Base-by-base conservation (phyloP, 768 basidiomycete species). In the Phaffia tasmanica region DNA sequence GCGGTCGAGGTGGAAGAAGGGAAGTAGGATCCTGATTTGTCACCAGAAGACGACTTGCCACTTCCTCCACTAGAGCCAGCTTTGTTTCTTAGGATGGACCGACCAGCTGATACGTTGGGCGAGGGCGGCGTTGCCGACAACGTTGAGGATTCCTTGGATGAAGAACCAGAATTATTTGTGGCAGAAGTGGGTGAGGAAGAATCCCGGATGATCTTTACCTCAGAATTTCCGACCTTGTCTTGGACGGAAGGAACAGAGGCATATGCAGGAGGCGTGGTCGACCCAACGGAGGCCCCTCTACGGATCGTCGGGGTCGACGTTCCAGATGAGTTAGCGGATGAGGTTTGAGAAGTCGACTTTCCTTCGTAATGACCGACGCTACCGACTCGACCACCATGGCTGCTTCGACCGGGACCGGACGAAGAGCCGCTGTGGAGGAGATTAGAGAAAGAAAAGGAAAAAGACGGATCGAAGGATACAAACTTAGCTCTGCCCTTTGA, bases 231-330 rank as follows among this genome's bases (percentile, higher is more conserved):
- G 48, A 30, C 21, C 50, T 54, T 18, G 59, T 32, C 29, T 6
- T 62, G 50, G 5, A 66, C 27, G 21, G 48, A 29, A 21, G 50
- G 14, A 57, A 32, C 49, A 53, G 63, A 47, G 62, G 65, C n/a
- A 71, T 73, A n/a, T 71, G 69, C 69, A 32, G 71, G 79, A 81
- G 50, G 76, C 73, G 32, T 78, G 78, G 42, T 75, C 71, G n/a
- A 49, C 23, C 50, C 46, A 23, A 49, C 47, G 59, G 47, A 19
- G 6, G 59, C 21, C 25, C 50, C 50, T 4, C 46, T 23, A 27
- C 47, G 23, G 23, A 46, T 42, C 14, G 62, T 63, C 2, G 62
- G 62, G 6, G 49, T 63, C 3, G 62, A 19, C 29, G 50, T 54
- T 27, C 47, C 46, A 11, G 57, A 56, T 46, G 64, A 50, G n/a